These are phyloP conservation scores for Fusarium illudens DNA, from an alignment of 2,329 filamentous ascomycete genomes.

Conservation along the genomic window DNA sequence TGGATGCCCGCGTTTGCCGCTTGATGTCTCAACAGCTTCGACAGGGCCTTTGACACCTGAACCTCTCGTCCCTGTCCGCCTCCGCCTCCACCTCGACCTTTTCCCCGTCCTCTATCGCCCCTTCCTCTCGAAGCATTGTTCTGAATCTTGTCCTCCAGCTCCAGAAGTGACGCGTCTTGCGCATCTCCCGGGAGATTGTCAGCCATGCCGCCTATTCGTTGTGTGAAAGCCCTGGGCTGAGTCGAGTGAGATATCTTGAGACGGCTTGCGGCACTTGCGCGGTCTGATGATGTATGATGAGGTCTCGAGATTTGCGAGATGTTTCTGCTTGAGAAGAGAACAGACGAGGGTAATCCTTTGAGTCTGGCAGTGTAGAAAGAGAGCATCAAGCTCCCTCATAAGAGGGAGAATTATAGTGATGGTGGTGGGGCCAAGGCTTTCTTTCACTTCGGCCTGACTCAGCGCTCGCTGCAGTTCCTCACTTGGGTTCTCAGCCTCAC, in stretches of 20 bases:
- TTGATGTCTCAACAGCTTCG: slow-evolving; percentile 64
- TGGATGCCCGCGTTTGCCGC: slow-evolving; percentile 63
- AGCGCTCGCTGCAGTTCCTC: slow-evolving; percentile 23
- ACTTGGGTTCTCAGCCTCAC: not conserved
- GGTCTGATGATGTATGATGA: not conserved
- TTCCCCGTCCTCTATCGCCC: slow-evolving; percentile 33
- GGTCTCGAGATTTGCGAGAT: not conserved
- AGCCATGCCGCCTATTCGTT: slow-evolving; percentile 27
- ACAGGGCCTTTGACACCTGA: slow-evolving; percentile 63
- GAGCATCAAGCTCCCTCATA: slow-evolving; percentile 3
- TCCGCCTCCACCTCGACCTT: slow-evolving; percentile 43
- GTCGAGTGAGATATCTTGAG: not conserved
- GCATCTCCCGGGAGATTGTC: slow-evolving; percentile 4
- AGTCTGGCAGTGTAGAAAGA: not conserved
- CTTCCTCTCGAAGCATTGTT: slow-evolving; percentile 32
- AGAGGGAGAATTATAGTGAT: not conserved
- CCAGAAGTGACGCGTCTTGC: slow-evolving; percentile 24
- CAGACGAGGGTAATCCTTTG: not conserved
- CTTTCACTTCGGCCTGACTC: slow-evolving; percentile 36
- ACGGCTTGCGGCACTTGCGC: not conserved
- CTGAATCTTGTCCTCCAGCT: slow-evolving; percentile 40
- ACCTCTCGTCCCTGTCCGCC: slow-evolving; percentile 53
- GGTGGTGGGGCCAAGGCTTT: slow-evolving; percentile 1
- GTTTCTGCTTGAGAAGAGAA: not conserved
- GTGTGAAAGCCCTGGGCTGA: not conserved